Percentiles rank a stretch among this genome's conserved stretches.
These are phyloP conservation scores for Penicillium brasilianum DNA, from an alignment of 2,329 filamentous ascomycete species.

Conservation along the genomic window DNA sequence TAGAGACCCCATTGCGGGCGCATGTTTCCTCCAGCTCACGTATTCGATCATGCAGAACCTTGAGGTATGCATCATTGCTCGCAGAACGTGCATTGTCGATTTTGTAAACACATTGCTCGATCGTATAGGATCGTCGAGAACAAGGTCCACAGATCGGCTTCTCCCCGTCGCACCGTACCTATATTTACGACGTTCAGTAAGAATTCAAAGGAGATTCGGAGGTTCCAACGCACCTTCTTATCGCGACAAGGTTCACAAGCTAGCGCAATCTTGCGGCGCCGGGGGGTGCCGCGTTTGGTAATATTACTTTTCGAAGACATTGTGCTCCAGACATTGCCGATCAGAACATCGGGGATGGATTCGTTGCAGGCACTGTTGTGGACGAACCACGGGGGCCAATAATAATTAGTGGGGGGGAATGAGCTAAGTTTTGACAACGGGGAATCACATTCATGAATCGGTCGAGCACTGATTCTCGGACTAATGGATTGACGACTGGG, in stretches of 20 bases:
- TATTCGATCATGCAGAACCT: conserved; percentile 34
- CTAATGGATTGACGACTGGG: background rate
- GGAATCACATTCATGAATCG: background rate
- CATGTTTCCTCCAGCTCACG: conserved; percentile 36
- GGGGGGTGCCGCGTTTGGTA: conserved; percentile 24
- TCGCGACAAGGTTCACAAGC: conserved; percentile 52
- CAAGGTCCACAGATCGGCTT: conserved; percentile 55
- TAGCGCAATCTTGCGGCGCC: conserved; percentile 41
- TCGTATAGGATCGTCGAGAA: conserved; percentile 38
- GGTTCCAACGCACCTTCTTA: conserved; percentile 44
- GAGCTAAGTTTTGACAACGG: background rate
- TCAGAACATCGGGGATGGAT: background rate
- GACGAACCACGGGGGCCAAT: background rate
- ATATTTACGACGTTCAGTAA: background rate
- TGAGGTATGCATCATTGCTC: conserved; percentile 43
- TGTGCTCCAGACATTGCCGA: background rate
- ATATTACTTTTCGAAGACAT: conserved; percentile 25
- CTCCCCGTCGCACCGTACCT: conserved; percentile 41
- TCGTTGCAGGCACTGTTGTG: background rate
- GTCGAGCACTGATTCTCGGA: background rate
- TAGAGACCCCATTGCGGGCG: conserved; percentile 26
- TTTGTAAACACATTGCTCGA: conserved; percentile 48
- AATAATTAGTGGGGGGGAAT: background rate
- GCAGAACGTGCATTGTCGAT: conserved; percentile 44
- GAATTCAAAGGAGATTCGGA: no score